Evolutionary conservation across 2,329 filamentous ascomycete species (phyloP), one percentile per base, ranked within the genome.

Genomic region (Cladophialophora immunda): DNA sequence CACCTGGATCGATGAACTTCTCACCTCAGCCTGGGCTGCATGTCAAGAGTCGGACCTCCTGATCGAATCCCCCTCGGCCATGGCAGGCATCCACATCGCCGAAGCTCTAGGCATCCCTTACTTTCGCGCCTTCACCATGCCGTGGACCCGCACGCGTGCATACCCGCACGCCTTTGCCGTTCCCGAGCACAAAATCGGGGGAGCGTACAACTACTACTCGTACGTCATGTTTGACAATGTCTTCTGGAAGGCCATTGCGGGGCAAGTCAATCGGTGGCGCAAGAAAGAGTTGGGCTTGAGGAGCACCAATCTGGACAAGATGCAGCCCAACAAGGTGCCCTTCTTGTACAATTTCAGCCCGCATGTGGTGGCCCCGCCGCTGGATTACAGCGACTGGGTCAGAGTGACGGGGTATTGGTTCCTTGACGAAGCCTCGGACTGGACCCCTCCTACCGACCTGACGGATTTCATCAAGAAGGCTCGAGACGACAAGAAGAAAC

Each of bases 331-430:
- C 82, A 96, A 97, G 77, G 93, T 97, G n/a, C 95, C 95, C 0
- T 99, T 99, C 79, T 80, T 99, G 54, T 99, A 99, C 83, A 98
- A 97, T 80, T 98, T 97, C 78, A 97, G 92, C 64, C 93, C 94
- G 0, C 91, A 89, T 11, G 95, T 99, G 13, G 95, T 99, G n/a
- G 89, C 92, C 1, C 94, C 94, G 30, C 95, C 95, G 17, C 84
- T 97, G 1, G 95, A 99, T 80, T 99, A 94, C 80, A 94, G 92
- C 50, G 95, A 98, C 78, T 99, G 95, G 95, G 95, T 99, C 77
- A 89, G 93, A 52, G 92, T 98, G 7, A 98, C 95, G 0, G 95
- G 95, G 0, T 98, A 99, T 80, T 99, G 95, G 95, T 98, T 99
- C 79, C 81, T 99, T 57, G 91, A 97, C 72, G 94, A 97, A 78